phyloP scores from a whole-genome alignment of 176 grass and related monocot species.

The Oryza glaberrima region DNA sequence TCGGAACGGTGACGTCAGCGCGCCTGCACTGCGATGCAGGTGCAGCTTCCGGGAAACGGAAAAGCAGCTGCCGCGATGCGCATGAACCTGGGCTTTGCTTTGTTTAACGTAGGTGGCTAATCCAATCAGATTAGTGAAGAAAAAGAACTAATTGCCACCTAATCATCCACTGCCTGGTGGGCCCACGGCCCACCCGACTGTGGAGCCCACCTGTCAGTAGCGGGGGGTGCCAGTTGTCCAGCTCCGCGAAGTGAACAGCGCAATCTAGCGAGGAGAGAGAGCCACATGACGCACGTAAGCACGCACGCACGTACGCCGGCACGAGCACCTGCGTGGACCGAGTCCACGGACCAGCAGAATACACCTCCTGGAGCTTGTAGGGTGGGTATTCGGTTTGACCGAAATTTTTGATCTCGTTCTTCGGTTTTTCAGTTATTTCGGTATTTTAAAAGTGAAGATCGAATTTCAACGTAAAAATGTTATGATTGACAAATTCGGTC shows the following conservation, averaged over 20 bases:
- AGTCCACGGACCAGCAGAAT: neutral
- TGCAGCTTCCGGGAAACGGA: slow-evolving; percentile 27
- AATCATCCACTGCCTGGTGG: neutral
- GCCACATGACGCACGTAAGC: neutral
- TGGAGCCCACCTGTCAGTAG: neutral
- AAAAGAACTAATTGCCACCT: neutral
- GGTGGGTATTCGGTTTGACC: too few relatives aligned
- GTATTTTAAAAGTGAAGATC: too few relatives aligned
- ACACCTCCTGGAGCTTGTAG: neutral
- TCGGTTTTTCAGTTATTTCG: too few relatives aligned
- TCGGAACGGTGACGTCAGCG: neutral
- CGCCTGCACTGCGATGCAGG: neutral
- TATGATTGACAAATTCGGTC: too few relatives aligned
- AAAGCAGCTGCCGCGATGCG: neutral
- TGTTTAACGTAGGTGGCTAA: neutral
- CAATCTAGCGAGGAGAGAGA: slow-evolving; percentile 1
- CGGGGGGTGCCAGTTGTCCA: neutral
- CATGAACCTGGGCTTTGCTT: neutral
- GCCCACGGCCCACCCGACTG: neutral
- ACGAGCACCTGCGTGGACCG: neutral
- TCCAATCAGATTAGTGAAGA: neutral
- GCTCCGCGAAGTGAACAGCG: neutral
- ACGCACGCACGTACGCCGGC: too few relatives aligned
- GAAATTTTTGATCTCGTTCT: too few relatives aligned
- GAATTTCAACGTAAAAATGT: too few relatives aligned